phyloP scores from a whole-genome alignment of 1,139 yeast genomes.

The Kurtzmaniella quercitrusa region DNA sequence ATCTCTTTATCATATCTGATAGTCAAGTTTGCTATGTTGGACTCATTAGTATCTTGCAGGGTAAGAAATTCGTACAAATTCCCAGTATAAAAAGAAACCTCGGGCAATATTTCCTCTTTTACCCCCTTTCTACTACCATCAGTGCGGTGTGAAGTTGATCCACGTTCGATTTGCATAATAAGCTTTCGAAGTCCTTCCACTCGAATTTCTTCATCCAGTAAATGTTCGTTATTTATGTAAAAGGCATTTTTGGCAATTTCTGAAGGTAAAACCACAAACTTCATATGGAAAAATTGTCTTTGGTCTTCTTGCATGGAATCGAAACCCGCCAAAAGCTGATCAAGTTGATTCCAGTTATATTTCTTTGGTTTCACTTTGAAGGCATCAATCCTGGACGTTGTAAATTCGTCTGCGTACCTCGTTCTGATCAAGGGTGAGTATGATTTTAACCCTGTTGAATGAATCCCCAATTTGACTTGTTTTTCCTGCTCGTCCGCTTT shows the following conservation, averaged over 20 bases:
- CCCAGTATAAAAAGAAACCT: constrained; percentile 85
- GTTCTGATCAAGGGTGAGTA: constrained; percentile 68
- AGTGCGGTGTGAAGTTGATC: constrained; percentile 32
- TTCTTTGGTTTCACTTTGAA: constrained; percentile 48
- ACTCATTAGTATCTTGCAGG: constrained; percentile 11
- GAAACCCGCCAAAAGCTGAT: constrained; percentile 86
- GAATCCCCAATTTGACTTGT: constrained; percentile 19
- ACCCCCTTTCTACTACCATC: constrained; percentile 15
- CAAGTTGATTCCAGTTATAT: constrained; percentile 88
- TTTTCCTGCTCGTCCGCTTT: constrained; percentile 10
- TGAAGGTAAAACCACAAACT: constrained; percentile 80
- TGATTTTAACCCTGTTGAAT: constrained; percentile 13
- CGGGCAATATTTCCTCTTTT: constrained; percentile 60
- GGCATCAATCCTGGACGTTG: constrained; percentile 56
- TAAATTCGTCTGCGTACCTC: constrained; percentile 66
- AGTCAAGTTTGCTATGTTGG: constrained; percentile 17
- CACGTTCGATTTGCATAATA: constrained; percentile 62
- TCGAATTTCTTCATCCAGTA: constrained; percentile 77
- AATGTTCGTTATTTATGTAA: constrained; percentile 51
- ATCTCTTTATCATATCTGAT: constrained; percentile 21
- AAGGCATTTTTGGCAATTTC: constrained; percentile 59
- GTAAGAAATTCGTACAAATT: constrained; percentile 64
- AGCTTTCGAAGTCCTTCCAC: constrained; percentile 81
- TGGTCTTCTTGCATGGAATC: constrained; percentile 57
- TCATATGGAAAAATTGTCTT: constrained; percentile 60